A percentile compares a stretch with the other conserved stretches of the same genome.
phyloP scores from a whole-genome alignment of 495 filamentous ascomycete species.

The Diplogelasinospora grovesii region DNA sequence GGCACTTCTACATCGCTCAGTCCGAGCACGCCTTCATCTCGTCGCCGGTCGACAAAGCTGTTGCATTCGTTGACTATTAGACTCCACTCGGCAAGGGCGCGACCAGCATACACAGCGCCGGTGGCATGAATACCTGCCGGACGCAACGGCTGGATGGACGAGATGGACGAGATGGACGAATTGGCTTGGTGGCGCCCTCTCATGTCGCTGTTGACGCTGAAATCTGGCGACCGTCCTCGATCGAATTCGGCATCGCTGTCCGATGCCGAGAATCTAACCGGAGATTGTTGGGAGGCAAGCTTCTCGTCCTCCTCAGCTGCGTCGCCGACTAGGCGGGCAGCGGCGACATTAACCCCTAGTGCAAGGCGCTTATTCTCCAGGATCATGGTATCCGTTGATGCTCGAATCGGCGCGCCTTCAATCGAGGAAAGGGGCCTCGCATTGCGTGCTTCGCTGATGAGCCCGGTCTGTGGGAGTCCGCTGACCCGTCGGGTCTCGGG shows the following conservation, averaged over 20 bases:
- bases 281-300: constrained; percentile 5
- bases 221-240: constrained; percentile 9
- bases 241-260: constrained; percentile 14
- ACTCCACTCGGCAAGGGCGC: constrained; percentile 88
- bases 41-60: constrained; percentile 82
- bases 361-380: constrained; percentile 14
- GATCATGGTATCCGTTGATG: constrained; percentile 5
- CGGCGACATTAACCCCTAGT: constrained; percentile 13
- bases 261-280: constrained; percentile 2
- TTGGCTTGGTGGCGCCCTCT: too few relatives aligned
- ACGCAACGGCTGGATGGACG: constrained; percentile 26
- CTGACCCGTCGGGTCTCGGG: constrained; percentile 39
- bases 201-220: constrained; percentile 8
- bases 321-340: constrained; percentile 6
- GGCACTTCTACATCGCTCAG: constrained; percentile 81
- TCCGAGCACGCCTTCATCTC: constrained; percentile 73
- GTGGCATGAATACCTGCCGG: constrained; percentile 32
- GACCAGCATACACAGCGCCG: constrained; percentile 66
- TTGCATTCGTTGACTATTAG: constrained; percentile 81
- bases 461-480: constrained; percentile 34
- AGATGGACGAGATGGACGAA: constrained; percentile 1
- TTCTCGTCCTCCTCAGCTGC: constrained; percentile 5
- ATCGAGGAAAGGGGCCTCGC: constrained; percentile 25
- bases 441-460: constrained; percentile 41
- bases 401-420: constrained; percentile 7